Conservation (phyloP, 1,139 yeast species). For the Pichia sp. region DNA sequence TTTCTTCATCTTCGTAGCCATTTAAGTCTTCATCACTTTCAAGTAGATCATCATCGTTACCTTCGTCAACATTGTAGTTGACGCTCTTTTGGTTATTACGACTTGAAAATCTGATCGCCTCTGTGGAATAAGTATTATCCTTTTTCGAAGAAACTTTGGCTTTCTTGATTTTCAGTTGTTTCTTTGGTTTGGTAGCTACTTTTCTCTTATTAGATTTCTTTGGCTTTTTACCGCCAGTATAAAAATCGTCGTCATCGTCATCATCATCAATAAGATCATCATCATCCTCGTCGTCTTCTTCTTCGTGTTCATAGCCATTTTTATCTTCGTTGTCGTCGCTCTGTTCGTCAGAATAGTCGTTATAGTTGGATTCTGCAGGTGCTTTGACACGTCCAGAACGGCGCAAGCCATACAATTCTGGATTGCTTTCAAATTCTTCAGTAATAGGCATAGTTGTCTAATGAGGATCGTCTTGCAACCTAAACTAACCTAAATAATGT, state of each 20-base stretch:
- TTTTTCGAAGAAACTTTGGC: conserved; percentile 11
- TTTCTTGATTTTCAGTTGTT: background rate
- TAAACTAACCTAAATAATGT: too few species aligned
- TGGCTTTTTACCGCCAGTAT: conserved; percentile 14
- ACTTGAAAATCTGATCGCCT: conserved; percentile 57
- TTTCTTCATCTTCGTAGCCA: conserved; percentile 25
- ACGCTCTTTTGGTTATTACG: conserved; percentile 56
- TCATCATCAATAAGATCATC: conserved; percentile 25
- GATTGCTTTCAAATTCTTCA: conserved; percentile 49
- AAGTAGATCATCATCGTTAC: conserved; percentile 47
- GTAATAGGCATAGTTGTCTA: conserved; percentile 18
- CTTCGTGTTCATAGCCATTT: conserved; percentile 16
- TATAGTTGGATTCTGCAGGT: conserved; percentile 13
- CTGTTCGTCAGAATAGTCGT: conserved; percentile 19
- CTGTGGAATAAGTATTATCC: conserved; percentile 3
- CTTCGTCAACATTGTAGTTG: conserved; percentile 69
- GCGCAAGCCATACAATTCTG: conserved; percentile 88
- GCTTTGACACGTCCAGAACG: conserved; percentile 70
- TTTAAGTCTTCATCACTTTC: conserved; percentile 43
- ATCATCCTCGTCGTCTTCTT: conserved; percentile 15
- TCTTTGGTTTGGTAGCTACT: background rate
- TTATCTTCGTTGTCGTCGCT: conserved; percentile 21
- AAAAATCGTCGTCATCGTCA: conserved; percentile 26
- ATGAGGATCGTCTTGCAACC: too few species aligned
- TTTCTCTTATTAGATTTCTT: conserved; percentile 6